phyloP scores from a whole-genome alignment of 495 filamentous ascomycete genomes.

The Chaetomium cochliodes region DNA sequence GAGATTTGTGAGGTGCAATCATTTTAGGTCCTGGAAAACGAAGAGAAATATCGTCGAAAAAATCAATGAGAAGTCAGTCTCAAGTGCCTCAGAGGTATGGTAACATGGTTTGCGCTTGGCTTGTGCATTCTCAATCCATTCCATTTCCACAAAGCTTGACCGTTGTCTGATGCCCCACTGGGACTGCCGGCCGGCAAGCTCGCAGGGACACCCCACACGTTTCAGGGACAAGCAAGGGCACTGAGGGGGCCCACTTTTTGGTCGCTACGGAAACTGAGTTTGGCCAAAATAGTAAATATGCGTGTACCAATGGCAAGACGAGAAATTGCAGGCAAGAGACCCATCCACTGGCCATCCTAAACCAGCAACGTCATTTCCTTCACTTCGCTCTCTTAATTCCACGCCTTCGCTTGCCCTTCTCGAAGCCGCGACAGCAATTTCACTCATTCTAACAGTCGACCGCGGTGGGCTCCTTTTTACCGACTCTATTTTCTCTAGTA shows the following conservation, averaged over 20 bases:
- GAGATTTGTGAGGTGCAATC: no score
- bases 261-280: slow-evolving; percentile 17
- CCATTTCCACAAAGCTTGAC: neutral
- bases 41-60: no score
- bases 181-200: neutral
- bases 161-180: neutral
- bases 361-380: slow-evolving; percentile 19
- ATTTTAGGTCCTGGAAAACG: no score
- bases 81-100: no score
- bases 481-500: slow-evolving; percentile 9
- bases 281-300: slow-evolving; percentile 18
- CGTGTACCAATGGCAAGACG: slow-evolving; percentile 7
- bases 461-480: neutral
- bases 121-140: neutral
- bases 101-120: no score
- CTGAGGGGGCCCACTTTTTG: slow-evolving; percentile 6
- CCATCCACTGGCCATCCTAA: neutral
- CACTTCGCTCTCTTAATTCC: neutral
- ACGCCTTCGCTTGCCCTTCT: slow-evolving; percentile 3
- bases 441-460: slow-evolving; percentile 10
- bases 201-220: neutral
- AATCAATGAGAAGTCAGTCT: no score
- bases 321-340: slow-evolving; percentile 19
- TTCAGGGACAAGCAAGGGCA: neutral
- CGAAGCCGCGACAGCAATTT: neutral